These are phyloP conservation scores for Fraxinus americana DNA, from an alignment of 257 asterid genomes.

Conservation along the genomic window DNA sequence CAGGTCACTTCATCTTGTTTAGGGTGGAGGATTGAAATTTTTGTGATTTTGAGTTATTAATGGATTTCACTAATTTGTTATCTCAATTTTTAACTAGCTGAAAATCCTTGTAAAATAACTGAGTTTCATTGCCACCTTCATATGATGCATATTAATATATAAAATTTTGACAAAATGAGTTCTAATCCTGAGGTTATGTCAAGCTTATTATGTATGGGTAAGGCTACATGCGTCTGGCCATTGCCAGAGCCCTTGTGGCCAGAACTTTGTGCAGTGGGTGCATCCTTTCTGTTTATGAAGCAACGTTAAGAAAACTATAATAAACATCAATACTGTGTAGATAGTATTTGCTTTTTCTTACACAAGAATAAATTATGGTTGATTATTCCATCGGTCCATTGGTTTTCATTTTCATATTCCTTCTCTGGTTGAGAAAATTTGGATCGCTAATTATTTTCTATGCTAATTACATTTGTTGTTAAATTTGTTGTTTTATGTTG, in stretches of 20 bases:
- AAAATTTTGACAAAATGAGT: conserved; percentile 12
- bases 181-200: background rate
- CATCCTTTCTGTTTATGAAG: background rate
- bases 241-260: background rate
- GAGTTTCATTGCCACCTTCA: background rate
- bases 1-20: background rate
- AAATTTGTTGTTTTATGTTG: background rate
- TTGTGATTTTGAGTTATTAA: background rate
- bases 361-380: background rate
- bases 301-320: background rate
- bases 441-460: conserved; percentile 6
- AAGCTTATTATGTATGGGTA: background rate
- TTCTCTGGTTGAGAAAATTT: background rate
- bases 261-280: conserved; percentile 5
- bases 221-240: background rate
- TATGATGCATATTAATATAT: background rate
- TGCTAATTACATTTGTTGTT: background rate
- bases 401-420: background rate
- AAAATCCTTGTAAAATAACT: background rate
- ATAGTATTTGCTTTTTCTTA: conserved; percentile 8
- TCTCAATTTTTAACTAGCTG: conserved; percentile 9
- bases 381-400: conserved; percentile 13
- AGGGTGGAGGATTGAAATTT: background rate
- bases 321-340: background rate
- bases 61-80: background rate